Conservation (phyloP, 2,329 filamentous ascomycete genomes). For the Diaporthe humulicola region DNA sequence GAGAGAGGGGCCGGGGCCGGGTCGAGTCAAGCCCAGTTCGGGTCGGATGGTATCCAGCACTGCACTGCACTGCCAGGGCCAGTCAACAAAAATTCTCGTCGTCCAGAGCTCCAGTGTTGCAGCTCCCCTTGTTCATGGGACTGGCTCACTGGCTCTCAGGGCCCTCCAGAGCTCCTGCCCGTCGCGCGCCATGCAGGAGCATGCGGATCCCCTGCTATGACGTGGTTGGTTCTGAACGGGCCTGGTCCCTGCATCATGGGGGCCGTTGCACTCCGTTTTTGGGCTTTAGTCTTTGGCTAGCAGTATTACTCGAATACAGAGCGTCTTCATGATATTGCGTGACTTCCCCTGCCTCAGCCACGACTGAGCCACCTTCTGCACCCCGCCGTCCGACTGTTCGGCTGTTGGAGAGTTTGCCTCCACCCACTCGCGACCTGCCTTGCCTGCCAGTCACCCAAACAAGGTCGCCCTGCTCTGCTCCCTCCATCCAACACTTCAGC, state of each 20-base stretch:
- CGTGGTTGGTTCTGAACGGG: conserved; percentile 33
- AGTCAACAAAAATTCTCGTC: conserved; percentile 30
- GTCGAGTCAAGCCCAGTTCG: neutral
- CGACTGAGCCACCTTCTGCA: conserved; percentile 12
- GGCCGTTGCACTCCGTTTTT: neutral
- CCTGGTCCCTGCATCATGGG: conserved; percentile 27
- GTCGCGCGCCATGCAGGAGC: conserved; percentile 11
- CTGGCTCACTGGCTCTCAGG: conserved; percentile 7
- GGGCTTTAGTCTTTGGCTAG: neutral
- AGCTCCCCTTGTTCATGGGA: conserved; percentile 18
- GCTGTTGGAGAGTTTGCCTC: conserved; percentile 5
- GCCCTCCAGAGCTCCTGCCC: conserved; percentile 31
- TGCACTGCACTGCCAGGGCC: too few species aligned
- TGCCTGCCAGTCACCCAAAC: too few species aligned
- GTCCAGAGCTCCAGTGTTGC: conserved; percentile 13
- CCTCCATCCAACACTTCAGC: neutral
- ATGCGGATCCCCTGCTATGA: conserved; percentile 36
- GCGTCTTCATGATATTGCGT: neutral
- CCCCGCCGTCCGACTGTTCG: neutral
- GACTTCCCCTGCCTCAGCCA: neutral
- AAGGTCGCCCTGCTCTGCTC: neutral
- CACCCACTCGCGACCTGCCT: neutral
- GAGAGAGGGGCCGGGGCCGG: too few species aligned
- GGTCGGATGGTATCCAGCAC: neutral
- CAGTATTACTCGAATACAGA: fast-evolving